A percentile compares a stretch with the other conserved stretches of the same genome.
phyloP scores from a whole-genome alignment of 1,284 basidiomycete genomes.

The Ceratobasidium sp. region DNA sequence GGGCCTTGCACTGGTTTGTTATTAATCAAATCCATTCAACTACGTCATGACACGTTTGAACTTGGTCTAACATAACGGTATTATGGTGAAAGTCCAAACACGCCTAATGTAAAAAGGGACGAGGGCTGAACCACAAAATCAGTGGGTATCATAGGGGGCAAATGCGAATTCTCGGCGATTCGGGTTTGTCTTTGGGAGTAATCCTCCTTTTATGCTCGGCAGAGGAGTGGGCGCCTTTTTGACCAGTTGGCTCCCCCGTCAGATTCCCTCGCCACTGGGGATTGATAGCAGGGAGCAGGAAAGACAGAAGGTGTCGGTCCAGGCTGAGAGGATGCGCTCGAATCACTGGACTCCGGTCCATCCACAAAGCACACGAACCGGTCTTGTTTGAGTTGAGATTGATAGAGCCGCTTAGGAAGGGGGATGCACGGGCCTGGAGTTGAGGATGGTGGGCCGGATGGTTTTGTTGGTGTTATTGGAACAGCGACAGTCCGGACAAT shows the following conservation, averaged over 20 bases:
- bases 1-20: no score
- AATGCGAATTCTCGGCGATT: not conserved
- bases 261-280: not conserved
- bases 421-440: not conserved
- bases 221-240: slow-evolving; percentile 6
- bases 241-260: not conserved
- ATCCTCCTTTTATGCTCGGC: slow-evolving; percentile 4
- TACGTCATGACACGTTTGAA: no score
- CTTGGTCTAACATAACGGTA: no score
- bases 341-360: slow-evolving; percentile 14
- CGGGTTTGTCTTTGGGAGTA: slow-evolving; percentile 8
- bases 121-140: no score
- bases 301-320: slow-evolving; percentile 20
- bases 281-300: slow-evolving; percentile 5
- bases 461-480: slow-evolving; percentile 5
- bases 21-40: no score
- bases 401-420: not conserved
- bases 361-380: slow-evolving; percentile 10
- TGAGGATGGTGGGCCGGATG: not conserved
- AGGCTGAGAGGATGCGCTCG: slow-evolving; percentile 18
- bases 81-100: no score
- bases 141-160: no score
- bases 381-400: not conserved
- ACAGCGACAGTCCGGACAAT: slow-evolving; percentile 19
- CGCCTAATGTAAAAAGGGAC: no score